Evolutionary conservation across 1,139 yeast species (phyloP), one percentile per base, ranked within the genome.

Genomic region (Sugiyamaella xylanicola): DNA sequence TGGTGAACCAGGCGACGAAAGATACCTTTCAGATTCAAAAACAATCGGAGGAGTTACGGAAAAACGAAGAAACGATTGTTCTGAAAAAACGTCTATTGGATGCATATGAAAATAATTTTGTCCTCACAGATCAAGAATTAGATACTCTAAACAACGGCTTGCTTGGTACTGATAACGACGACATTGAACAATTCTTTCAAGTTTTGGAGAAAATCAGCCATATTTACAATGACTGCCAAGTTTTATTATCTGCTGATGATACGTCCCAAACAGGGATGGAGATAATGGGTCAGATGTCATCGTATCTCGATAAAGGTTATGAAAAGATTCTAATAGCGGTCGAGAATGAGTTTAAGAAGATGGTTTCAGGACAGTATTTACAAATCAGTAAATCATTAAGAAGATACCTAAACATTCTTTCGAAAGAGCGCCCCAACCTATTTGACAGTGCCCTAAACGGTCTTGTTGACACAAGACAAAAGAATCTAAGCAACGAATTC

Each of bases 171-270:
- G 58, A 52, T 8, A 68, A 68, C 1, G 68, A 72, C 29, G 76
- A 81, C 11, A 80, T 82, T 58, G 74, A 74, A 1, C 87, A 83
- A 43, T 91, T 87, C 67, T 89, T 90, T 63, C 66, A 67, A 5
- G 79, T 83, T 0, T 73, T 92, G 48, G 71, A 74, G 20, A 85
- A 84, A 64, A 86, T 89, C 13, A 85, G 86, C 63, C 66, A 67
- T 29, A 86, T 91, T 25, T 83, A 85, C 65, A 78, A 80, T 40
- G 82, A 85, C 60, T 88, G 95, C 59, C 83, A 86, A 56, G 80
- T 86, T 21, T 74, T 89, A 51, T 77, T 88, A 39, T 80, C 87
- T 7, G 77, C 84, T 65, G 88, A 86, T 50, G 85, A 85, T 45
- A 55, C 56, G 32, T 65, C 86, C 86, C 78, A 78, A 51, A 74